A percentile compares a stretch with the other conserved stretches of the same genome.
phyloP scores from a whole-genome alignment of 805 yeast genomes.

The Spathaspora hagerdaliae region DNA sequence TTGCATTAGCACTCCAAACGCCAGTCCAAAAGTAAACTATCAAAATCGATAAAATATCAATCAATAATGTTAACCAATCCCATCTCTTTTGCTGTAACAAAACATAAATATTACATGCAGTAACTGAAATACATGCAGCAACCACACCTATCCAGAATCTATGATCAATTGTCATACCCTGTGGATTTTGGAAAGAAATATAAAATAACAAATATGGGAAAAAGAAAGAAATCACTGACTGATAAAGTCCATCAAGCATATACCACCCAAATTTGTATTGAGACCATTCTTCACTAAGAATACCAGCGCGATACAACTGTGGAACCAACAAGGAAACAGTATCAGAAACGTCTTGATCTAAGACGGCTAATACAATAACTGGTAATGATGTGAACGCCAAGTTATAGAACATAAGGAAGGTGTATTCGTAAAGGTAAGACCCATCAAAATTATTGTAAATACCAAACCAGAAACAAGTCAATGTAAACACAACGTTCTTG shows the following conservation, averaged over 20 bases:
- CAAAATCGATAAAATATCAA: slow-evolving; percentile 51
- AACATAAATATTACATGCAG: slow-evolving; percentile 64
- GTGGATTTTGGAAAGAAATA: slow-evolving; percentile 36
- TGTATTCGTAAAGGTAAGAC: slow-evolving; percentile 71
- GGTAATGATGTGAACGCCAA: slow-evolving; percentile 80
- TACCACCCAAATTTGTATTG: slow-evolving; percentile 56
- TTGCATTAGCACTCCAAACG: slow-evolving; percentile 57
- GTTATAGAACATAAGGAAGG: slow-evolving; percentile 74
- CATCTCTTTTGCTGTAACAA: slow-evolving; percentile 67
- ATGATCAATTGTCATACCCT: slow-evolving; percentile 60
- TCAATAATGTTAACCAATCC: slow-evolving; percentile 65
- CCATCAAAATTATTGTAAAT: slow-evolving; percentile 69
- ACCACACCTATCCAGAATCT: slow-evolving; percentile 69
- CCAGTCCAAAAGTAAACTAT: slow-evolving; percentile 75
- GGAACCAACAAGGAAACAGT: slow-evolving; percentile 65
- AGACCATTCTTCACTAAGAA: slow-evolving; percentile 60
- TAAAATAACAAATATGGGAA: slow-evolving; percentile 59
- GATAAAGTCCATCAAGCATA: slow-evolving; percentile 68
- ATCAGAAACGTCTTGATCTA: slow-evolving; percentile 75
- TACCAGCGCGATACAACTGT: slow-evolving; percentile 65
- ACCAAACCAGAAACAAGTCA: slow-evolving; percentile 77
- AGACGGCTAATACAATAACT: slow-evolving; percentile 64
- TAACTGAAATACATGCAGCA: slow-evolving; percentile 56
- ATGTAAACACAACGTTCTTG: slow-evolving; percentile 70
- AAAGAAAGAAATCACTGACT: slow-evolving; percentile 64